A percentile compares a stretch with the other conserved stretches of the same genome.
Conservation (phyloP, 805 yeast species). For the Yamadazyma kitorensis region DNA sequence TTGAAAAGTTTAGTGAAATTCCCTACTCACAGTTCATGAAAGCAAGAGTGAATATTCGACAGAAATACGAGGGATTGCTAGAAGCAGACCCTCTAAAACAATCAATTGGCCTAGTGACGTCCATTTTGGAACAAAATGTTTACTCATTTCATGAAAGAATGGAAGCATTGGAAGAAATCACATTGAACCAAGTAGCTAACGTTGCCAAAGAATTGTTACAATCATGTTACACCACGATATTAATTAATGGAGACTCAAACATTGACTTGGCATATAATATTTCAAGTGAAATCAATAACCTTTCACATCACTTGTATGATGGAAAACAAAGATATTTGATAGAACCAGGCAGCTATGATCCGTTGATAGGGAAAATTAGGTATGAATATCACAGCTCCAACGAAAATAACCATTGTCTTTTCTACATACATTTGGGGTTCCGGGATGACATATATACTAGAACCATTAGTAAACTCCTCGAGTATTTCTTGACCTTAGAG, state of each 20-base stretch:
- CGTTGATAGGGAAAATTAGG: conserved; percentile 1
- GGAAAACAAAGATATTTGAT: neutral
- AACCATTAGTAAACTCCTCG: conserved; percentile 7
- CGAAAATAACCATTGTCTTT: conserved; percentile 5
- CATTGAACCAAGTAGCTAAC: conserved; percentile 21
- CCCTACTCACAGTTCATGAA: conserved; percentile 36
- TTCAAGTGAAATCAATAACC: conserved; percentile 1
- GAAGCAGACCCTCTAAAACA: conserved; percentile 45
- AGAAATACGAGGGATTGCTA: conserved; percentile 43
- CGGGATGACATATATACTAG: conserved; percentile 6
- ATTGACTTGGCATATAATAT: conserved; percentile 3
- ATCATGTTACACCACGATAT: conserved; percentile 4
- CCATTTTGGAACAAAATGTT: conserved; percentile 53
- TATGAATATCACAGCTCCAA: conserved; percentile 1
- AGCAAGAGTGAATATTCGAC: conserved; percentile 47
- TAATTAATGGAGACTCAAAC: conserved; percentile 11
- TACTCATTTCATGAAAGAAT: conserved; percentile 56
- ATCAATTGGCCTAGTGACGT: conserved; percentile 48
- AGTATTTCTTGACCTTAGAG: conserved; percentile 3
- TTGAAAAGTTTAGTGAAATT: conserved; percentile 10
- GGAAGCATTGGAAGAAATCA: conserved; percentile 52
- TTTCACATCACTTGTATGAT: conserved; percentile 7
- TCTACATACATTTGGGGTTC: conserved; percentile 10
- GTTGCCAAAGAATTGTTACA: conserved; percentile 4
- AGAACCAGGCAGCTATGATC: conserved; percentile 1